Conservation (phyloP, 1,139 yeast species). For the Saccharomyces hybrid region DNA sequence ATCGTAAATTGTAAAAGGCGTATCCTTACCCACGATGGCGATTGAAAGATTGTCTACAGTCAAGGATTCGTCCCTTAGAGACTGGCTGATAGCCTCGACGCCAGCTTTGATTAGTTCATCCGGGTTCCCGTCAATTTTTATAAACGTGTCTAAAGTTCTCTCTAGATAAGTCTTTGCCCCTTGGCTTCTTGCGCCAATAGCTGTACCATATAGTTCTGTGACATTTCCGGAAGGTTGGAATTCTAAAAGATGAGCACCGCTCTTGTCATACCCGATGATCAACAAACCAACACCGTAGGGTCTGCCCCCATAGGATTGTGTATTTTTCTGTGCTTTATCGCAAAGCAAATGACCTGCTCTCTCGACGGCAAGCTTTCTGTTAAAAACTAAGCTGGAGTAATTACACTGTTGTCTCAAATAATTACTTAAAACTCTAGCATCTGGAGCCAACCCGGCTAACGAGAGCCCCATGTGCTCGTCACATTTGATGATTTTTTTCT, state of each 20-base stretch:
- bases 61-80: constrained; percentile 90
- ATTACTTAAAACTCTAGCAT: constrained; percentile 87
- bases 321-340: constrained; percentile 94
- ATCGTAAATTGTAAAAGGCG: constrained; percentile 68
- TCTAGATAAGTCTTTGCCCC: constrained; percentile 96
- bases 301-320: constrained; percentile 92
- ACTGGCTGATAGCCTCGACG: constrained; percentile 85
- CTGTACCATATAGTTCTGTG: constrained; percentile 85
- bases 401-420: constrained; percentile 87
- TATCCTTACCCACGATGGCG: constrained; percentile 81
- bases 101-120: constrained; percentile 83
- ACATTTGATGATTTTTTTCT: constrained; percentile 82
- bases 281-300: constrained; percentile 96
- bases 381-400: constrained; percentile 77
- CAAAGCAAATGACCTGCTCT: constrained; percentile 84
- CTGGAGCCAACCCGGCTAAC: constrained; percentile 96
- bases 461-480: constrained; percentile 94
- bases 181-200: constrained; percentile 97
- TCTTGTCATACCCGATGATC: constrained; percentile 86
- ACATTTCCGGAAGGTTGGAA: constrained; percentile 95
- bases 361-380: constrained; percentile 79
- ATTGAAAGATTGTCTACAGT: constrained; percentile 79
- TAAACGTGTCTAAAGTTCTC: constrained; percentile 65
- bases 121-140: constrained; percentile 43
- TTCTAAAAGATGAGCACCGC: constrained; percentile 91